A percentile compares a stretch with the other conserved stretches of the same genome.
phyloP scores from a whole-genome alignment of 106 monocot genomes.

The Triglochin maritima region DNA sequence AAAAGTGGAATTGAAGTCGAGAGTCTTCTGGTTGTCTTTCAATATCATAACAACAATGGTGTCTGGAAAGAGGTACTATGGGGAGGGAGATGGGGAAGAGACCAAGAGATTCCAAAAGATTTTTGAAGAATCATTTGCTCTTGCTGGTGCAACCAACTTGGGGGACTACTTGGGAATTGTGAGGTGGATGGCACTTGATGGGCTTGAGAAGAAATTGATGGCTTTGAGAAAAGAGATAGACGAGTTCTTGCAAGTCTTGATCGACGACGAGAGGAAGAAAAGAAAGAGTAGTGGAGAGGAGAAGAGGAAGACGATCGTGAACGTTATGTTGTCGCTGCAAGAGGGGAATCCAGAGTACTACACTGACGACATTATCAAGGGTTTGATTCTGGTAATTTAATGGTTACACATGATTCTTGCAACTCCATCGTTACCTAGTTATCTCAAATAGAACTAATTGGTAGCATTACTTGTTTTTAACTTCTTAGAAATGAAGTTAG shows the following conservation, averaged over 20 bases:
- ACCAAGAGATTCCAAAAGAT: conserved; percentile 11
- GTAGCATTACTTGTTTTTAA: too few relatives aligned
- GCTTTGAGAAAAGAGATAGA: conserved; percentile 12
- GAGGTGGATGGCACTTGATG: conserved; percentile 17
- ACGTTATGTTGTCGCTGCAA: conserved; percentile 25
- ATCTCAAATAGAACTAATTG: too few relatives aligned
- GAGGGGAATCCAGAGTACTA: conserved; percentile 18
- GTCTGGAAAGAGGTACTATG: conserved; percentile 24
- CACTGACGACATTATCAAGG: conserved; percentile 30
- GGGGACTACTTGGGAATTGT: conserved; percentile 25
- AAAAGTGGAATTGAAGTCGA: conserved; percentile 27
- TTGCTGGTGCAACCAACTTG: conserved; percentile 10
- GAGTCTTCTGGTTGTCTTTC: conserved; percentile 27
- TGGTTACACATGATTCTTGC: too few relatives aligned
- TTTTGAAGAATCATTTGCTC: conserved; percentile 9
- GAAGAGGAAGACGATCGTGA: conserved; percentile 18
- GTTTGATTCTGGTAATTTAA: conserved; percentile 10
- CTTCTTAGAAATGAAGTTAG: neutral
- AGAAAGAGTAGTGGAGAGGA: neutral
- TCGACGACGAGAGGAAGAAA: conserved; percentile 19
- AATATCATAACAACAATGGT: conserved; percentile 23
- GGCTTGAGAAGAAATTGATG: conserved; percentile 16
- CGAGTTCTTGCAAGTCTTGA: conserved; percentile 15
- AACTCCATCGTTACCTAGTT: too few relatives aligned
- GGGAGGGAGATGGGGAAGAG: conserved; percentile 8